Base-by-base conservation (phyloP, 768 basidiomycete genomes). In the Leccinum imitatum region DNA sequence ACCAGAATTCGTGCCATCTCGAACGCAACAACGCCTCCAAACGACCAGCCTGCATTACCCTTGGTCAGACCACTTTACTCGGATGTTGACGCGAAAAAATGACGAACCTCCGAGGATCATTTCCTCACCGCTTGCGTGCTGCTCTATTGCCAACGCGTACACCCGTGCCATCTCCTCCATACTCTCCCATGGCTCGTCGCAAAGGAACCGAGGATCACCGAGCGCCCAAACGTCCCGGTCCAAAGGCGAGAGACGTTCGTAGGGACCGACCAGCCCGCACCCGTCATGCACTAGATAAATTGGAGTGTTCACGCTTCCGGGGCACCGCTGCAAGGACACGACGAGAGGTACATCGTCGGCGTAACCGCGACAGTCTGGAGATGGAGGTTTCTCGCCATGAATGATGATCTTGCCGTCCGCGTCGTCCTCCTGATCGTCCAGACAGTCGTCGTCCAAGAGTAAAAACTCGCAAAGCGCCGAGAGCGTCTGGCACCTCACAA, bases 281-380 rank as follows among this genome's bases (percentile, higher is more conserved):
- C 90, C 90, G 61, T 91, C 90, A 64, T 91, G 89, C 10, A 91
- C 76, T 23, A 91, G 78, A 58, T 89, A 80, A 4, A 91, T 76
- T 1, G 84, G 87, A 0, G 70, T 56, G 3, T 53, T 59, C 13
- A 55, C 27, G 9, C 69, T 60, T 3, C 58, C 46, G 1, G 53
- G 55, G 23, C 74, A 63, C 31, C 63, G 66, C 58, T 83, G 86
- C 47, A 2, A 58, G 33, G 44, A 46, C 44, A 46, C 41, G 41
- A 44, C n/a, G n/a, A 46, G 19, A 19, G 44, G 44, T 13, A 46
- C 44, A 5, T 46, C 44, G 19, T 19, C 7, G 44, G 10, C 11
- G 11, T 46, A 4, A 46, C 44, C 3, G 19, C 2, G 44, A 19
- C 5, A 19, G 14, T 15, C 35, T 14, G 2, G 13, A 35, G 41